Conservation (phyloP, 2,329 filamentous ascomycete genomes). For the Alternaria sp. region DNA sequence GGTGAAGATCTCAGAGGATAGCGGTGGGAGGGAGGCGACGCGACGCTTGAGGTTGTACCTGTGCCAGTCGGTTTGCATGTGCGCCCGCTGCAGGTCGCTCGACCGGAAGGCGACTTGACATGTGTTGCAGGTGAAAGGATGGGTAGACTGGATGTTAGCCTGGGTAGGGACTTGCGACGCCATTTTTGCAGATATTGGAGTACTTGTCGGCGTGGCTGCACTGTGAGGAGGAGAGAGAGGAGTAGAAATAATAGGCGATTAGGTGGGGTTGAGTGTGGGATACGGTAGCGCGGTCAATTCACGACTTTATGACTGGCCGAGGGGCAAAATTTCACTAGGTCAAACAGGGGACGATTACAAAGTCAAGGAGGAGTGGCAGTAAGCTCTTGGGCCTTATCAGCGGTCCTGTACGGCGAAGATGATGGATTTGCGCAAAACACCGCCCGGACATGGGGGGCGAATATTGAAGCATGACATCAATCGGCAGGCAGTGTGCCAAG, state of each 20-base stretch:
- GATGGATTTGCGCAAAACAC: slow-evolving; percentile 11
- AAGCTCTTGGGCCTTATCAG: slow-evolving; percentile 6
- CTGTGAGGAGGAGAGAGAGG: slow-evolving; percentile 1
- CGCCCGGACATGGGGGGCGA: slow-evolving; percentile 20
- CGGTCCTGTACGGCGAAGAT: slow-evolving; percentile 14
- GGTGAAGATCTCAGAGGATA: slow-evolving; percentile 90
- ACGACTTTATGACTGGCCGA: slow-evolving; percentile 34
- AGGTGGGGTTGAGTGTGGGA: slow-evolving; percentile 39
- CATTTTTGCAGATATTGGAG: slow-evolving; percentile 34
- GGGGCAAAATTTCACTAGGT: slow-evolving; percentile 27
- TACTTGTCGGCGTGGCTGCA: slow-evolving; percentile 9
- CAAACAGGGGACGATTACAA: slow-evolving; percentile 16
- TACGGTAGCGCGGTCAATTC: slow-evolving; percentile 19
- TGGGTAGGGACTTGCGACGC: slow-evolving; percentile 47
- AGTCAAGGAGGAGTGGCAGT: not conserved
- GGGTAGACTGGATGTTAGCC: slow-evolving; percentile 55
- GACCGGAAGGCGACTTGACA: slow-evolving; percentile 97
- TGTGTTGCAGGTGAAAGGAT: slow-evolving; percentile 98
- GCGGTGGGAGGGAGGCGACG: slow-evolving; percentile 87
- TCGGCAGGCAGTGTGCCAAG: slow-evolving; percentile 18
- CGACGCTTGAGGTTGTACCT: slow-evolving; percentile 97
- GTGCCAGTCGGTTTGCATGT: slow-evolving; percentile 99
- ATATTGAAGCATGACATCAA: slow-evolving; percentile 27
- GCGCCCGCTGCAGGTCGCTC: slow-evolving; percentile 88
- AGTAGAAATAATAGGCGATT: slow-evolving; percentile 31